Evolutionary conservation across 768 basidiomycete species (phyloP).

Genomic region (Rhizopogon vesiculosus): DNA sequence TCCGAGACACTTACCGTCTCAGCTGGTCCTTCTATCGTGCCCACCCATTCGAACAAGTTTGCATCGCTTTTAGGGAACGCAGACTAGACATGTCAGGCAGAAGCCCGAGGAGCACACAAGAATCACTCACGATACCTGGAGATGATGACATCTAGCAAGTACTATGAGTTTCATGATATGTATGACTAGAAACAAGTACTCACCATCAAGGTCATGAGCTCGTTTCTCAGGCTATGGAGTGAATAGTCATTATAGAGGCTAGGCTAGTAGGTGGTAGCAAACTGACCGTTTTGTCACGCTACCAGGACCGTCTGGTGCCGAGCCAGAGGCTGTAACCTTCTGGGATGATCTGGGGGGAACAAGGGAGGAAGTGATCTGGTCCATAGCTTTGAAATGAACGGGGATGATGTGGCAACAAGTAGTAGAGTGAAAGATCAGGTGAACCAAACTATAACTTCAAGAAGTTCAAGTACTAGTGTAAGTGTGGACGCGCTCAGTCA

Average conservation of each 20-base stretch:
- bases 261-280: neutral
- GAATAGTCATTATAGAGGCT: constrained; percentile 2
- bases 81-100: constrained; percentile 43
- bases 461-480: neutral
- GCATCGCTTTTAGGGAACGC: constrained; percentile 87
- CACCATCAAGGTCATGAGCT: constrained; percentile 89
- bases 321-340: constrained; percentile 52
- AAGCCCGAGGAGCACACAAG: neutral
- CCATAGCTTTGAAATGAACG: constrained; percentile 41
- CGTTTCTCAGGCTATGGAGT: constrained; percentile 61
- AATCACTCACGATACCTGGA: constrained; percentile 73
- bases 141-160: constrained; percentile 73
- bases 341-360: constrained; percentile 51
- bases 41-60: constrained; percentile 87
- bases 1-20: constrained; percentile 54
- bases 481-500: constrained; percentile 25
- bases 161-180: constrained; percentile 4
- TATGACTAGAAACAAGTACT: constrained; percentile 16
- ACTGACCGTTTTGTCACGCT: constrained; percentile 80
- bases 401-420: constrained; percentile 10
- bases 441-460: constrained; percentile 3
- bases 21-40: constrained; percentile 78
- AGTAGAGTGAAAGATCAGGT: constrained; percentile 11
- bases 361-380: constrained; percentile 63
- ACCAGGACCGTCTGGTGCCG: constrained; percentile 56